phyloP scores from a whole-genome alignment of 1,139 yeast species.

The Pichia sp. region DNA sequence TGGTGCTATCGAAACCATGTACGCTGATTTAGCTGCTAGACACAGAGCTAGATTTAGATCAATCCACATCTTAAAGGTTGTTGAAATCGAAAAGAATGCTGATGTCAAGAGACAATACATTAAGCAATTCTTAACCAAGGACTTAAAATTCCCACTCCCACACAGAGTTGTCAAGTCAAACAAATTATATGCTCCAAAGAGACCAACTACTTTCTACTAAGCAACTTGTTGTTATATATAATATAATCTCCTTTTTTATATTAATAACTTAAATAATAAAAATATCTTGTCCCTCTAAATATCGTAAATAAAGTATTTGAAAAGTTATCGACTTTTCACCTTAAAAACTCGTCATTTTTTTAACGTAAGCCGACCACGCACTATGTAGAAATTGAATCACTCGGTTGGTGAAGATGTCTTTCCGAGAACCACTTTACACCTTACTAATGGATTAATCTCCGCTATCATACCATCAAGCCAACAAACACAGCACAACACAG shows the following conservation, averaged over 20 bases:
- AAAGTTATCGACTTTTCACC: not conserved
- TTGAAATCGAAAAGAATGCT: constrained; percentile 95
- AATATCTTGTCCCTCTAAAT: constrained; percentile 16
- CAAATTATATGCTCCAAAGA: constrained; percentile 85
- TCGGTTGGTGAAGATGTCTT: too few species aligned
- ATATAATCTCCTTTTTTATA: constrained; percentile 12
- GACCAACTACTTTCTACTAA: constrained; percentile 98
- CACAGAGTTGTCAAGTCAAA: constrained; percentile 96
- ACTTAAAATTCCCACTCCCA: constrained; percentile 99
- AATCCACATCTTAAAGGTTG: constrained; percentile 98
- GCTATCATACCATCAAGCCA: not conserved
- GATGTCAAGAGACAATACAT: constrained; percentile 99
- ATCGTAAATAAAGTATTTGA: not conserved
- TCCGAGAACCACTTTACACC: too few species aligned
- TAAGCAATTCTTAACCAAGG: constrained; percentile 94
- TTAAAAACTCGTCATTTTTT: too few species aligned
- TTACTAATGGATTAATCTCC: too few species aligned
- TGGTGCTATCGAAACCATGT: constrained; percentile 98
- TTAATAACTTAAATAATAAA: constrained; percentile 18
- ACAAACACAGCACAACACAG: not conserved
- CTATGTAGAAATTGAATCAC: too few species aligned
- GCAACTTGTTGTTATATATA: constrained; percentile 21
- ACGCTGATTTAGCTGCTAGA: constrained; percentile 99
- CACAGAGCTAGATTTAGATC: constrained; percentile 99
- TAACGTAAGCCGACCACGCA: too few species aligned